A percentile compares a stretch with the other conserved stretches of the same genome.
Conservation (phyloP, 495 filamentous ascomycete species). For the Xylaria grammica region DNA sequence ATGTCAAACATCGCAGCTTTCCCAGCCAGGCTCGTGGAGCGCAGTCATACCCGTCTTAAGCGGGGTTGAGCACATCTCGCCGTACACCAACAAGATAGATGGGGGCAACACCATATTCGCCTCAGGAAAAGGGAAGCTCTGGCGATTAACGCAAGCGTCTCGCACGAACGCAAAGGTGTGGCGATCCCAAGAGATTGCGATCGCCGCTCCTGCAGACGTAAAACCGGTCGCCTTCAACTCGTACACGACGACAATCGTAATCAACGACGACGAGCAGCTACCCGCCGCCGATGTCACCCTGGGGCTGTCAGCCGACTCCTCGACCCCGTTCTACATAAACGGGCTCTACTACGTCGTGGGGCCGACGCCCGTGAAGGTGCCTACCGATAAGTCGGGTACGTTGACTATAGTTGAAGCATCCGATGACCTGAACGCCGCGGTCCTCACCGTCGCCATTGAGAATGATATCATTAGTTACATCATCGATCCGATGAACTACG, state of each 20-base stretch:
- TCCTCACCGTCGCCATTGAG: slow-evolving; percentile 10
- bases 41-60: slow-evolving; percentile 7
- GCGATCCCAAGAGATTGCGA: slow-evolving; percentile 8
- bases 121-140: slow-evolving; percentile 7
- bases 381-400: slow-evolving; percentile 6
- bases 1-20: slow-evolving; percentile 8
- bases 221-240: slow-evolving; percentile 12
- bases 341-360: slow-evolving; percentile 13
- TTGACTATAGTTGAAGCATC: slow-evolving; percentile 8
- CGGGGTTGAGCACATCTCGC: slow-evolving; percentile 8
- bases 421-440: background rate
- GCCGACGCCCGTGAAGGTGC: slow-evolving; percentile 3
- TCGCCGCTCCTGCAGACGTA: background rate
- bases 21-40: slow-evolving; percentile 8
- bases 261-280: slow-evolving; percentile 1
- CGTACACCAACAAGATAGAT: slow-evolving; percentile 11
- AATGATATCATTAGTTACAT: slow-evolving; percentile 11
- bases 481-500: slow-evolving; percentile 17
- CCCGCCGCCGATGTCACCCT: background rate
- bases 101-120: slow-evolving; percentile 22
- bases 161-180: slow-evolving; percentile 13
- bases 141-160: slow-evolving; percentile 12
- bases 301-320: background rate
- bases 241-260: slow-evolving; percentile 17
- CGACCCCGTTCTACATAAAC: slow-evolving; percentile 16